Evolutionary conservation across 129 eudicot genomes (phyloP), one percentile per base, ranked within the genome.

Genomic region (Ambrosia trifida): DNA sequence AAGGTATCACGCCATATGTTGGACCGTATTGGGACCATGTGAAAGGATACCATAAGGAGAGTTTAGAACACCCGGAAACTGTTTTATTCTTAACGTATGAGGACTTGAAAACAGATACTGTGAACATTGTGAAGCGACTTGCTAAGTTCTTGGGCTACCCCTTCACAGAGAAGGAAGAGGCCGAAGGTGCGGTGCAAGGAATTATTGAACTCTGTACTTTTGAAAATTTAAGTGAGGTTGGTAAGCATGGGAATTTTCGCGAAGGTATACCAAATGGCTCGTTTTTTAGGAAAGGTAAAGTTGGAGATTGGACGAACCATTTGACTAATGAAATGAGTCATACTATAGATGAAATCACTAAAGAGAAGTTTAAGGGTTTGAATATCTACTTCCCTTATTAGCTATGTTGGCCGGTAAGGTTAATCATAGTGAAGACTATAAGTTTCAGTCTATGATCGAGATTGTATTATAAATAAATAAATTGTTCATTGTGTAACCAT

Each of bases 171-270:
- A 80, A 56, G n/a, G 80, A 80, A 75, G 77, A 54, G 30, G 65
- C 33, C 3, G 8, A 80, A 24, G 80, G 77, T 18, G 64, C 9
- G 9, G 65, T 80, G n/a, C 14, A 75, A 30, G 73, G 75, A 5
- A 54, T 80, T 40, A 40, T 56, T n/a, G 65, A 20, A 2, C 6
- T 80, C 17, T 80, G 81, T 30, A 54, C 80, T 44, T 80, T 80
- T 64, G 80, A 64, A 20, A 80, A 35, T n/a, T 58, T 80, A 59
- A 64, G 69, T 9, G 64, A 80, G 44, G 77, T 80, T 65, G 75
- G 75, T 2, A 69, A 80, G 72, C 51, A 51, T 18, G 80, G 70
- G 13, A 14, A 18, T 35, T 38, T 79, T 11, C 13, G 69, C 11
- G 30, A 8, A 3, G 75, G 69, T 3, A 75, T 69, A 20, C 69